Evolutionary conservation across 345 rosid genomes (phyloP).

Genomic region (Orychophragmus violaceus): DNA sequence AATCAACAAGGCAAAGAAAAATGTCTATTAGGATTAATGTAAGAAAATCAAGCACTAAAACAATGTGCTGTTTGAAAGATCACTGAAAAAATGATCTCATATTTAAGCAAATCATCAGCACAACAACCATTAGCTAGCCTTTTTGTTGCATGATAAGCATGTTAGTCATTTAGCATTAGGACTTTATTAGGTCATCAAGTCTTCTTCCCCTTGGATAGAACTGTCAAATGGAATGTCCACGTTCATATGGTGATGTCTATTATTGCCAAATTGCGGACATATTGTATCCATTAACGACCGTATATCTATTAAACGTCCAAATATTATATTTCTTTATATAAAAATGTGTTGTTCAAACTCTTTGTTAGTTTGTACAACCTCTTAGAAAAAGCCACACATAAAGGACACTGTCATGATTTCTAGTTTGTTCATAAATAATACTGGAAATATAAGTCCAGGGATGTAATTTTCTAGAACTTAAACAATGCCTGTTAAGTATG

Average conservation of each 20-base stretch:
- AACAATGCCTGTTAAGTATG: too few species aligned
- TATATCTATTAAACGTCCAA: not conserved
- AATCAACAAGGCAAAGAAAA: slow-evolving; percentile 14
- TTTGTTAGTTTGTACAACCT: not conserved
- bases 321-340: not conserved
- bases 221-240: too few species aligned
- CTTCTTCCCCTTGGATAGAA: not conserved
- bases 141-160: slow-evolving; percentile 8
- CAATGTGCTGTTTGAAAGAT: slow-evolving; percentile 7
- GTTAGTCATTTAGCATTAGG: not conserved
- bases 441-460: not conserved
- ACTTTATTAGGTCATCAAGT: not conserved
- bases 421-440: not conserved
- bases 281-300: too few species aligned
- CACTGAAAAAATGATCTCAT: not conserved
- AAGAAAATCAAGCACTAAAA: slow-evolving; percentile 19
- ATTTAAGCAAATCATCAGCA: slow-evolving; percentile 1
- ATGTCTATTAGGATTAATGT: slow-evolving; percentile 17
- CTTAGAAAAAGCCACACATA: not conserved
- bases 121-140: too few species aligned
- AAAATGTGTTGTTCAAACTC: not conserved
- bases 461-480: too few species aligned
- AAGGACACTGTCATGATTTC: not conserved
- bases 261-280: too few species aligned
- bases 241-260: too few species aligned